phyloP scores from a whole-genome alignment of 495 filamentous ascomycete species.

The Oleoguttula mirabilis region DNA sequence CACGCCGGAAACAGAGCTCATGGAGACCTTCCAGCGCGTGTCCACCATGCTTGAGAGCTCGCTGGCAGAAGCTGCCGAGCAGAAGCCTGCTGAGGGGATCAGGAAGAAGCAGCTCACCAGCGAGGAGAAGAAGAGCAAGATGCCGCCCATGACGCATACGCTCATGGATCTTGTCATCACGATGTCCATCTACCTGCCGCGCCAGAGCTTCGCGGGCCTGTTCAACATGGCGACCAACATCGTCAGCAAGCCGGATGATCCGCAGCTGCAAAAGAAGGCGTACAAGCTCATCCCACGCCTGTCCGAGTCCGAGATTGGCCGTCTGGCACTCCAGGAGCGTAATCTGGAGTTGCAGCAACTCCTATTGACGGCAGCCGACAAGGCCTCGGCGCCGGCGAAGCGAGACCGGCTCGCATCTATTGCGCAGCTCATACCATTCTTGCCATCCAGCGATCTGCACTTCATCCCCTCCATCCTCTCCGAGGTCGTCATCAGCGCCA shows the following conservation, averaged over 20 bases:
- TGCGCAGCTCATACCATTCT: conserved; percentile 58
- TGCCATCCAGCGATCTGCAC: conserved; percentile 64
- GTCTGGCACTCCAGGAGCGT: conserved; percentile 56
- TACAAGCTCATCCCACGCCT: conserved; percentile 93
- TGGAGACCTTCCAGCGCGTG: conserved; percentile 77
- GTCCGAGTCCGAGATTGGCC: conserved; percentile 63
- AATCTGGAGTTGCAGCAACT: conserved; percentile 64
- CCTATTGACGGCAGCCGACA: conserved; percentile 63
- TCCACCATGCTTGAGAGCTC: conserved; percentile 68
- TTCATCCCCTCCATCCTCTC: conserved; percentile 86
- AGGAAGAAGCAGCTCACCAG: conserved; percentile 37
- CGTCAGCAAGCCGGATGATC: conserved; percentile 62
- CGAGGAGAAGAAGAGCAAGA: conserved; percentile 48
- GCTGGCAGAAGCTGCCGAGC: conserved; percentile 48
- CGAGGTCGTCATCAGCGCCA: conserved; percentile 87
- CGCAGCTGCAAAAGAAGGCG: conserved; percentile 97
- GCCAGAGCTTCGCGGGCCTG: conserved; percentile 64
- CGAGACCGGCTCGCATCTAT: conserved; percentile 73
- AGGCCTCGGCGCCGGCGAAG: conserved; percentile 69
- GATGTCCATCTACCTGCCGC: conserved; percentile 82
- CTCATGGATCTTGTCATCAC: conserved; percentile 93
- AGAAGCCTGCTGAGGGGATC: conserved; percentile 45
- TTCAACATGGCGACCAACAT: conserved; percentile 75
- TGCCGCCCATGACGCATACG: conserved; percentile 90
- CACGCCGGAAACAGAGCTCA: conserved; percentile 50